Evolutionary conservation across 176 grass and related monocot genomes (phyloP).

Genomic region (Lolium multiflorum): DNA sequence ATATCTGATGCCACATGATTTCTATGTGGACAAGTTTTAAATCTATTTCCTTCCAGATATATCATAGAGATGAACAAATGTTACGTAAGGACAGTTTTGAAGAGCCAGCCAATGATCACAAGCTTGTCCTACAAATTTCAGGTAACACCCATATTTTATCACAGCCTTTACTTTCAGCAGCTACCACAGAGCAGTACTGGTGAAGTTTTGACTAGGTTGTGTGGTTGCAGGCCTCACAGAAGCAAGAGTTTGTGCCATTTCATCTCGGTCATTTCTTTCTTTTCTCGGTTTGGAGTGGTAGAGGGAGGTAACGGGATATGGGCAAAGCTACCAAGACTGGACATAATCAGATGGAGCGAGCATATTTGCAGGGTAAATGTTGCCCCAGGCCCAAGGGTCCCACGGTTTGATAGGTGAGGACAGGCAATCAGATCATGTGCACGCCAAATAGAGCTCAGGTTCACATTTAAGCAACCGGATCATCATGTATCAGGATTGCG

Average conservation of each 20-base stretch:
- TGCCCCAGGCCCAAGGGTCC: background rate
- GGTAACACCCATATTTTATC: slow-evolving; percentile 2
- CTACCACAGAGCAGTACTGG: background rate
- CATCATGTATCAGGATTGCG: background rate
- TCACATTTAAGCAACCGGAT: background rate
- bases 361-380: background rate
- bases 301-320: background rate
- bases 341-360: background rate
- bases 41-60: background rate
- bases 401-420: background rate
- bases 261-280: background rate
- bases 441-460: background rate
- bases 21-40: background rate
- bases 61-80: slow-evolving; percentile 3
- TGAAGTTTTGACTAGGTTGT: slow-evolving; percentile 18
- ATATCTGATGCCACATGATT: background rate
- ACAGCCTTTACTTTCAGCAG: background rate
- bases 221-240: background rate
- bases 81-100: background rate
- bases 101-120: background rate
- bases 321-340: background rate
- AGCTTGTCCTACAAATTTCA: slow-evolving; percentile 12
- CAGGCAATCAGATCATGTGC: slow-evolving; percentile 4
- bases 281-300: slow-evolving; percentile 13
- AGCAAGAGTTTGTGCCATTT: background rate